Evolutionary conservation across 2,329 filamentous ascomycete genomes (phyloP).

Genomic region (Nothophoma quercina): DNA sequence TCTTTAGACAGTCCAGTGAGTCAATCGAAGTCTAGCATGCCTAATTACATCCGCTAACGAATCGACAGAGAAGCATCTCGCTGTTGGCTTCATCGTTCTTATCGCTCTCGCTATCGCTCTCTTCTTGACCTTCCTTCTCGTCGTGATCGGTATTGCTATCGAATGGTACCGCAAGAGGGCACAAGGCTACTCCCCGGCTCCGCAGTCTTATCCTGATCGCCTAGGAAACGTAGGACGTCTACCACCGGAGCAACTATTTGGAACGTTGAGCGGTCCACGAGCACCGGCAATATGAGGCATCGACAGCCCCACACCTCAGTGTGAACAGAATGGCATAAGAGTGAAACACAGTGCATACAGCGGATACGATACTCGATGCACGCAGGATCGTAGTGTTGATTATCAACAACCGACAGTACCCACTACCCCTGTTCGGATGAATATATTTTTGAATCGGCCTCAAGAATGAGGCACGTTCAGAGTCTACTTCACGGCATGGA

Average conservation of each 20-base stretch:
- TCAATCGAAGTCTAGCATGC: constrained; percentile 22
- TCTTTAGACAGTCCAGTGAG: constrained; percentile 72
- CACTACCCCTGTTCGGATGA: too few relatives aligned
- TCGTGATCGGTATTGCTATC: constrained; percentile 75
- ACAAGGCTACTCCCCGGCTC: constrained; percentile 82
- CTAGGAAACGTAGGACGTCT: constrained; percentile 58
- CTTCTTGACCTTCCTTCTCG: constrained; percentile 77
- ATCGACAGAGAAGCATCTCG: constrained; percentile 63
- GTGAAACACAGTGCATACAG: neutral
- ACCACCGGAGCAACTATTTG: constrained; percentile 56
- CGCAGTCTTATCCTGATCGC: constrained; percentile 61
- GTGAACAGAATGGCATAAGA: neutral
- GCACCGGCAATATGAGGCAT: constrained; percentile 40
- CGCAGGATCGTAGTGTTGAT: neutral
- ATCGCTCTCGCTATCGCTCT: constrained; percentile 82
- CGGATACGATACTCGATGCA: neutral
- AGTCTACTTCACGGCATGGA: too few relatives aligned
- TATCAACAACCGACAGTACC: too few relatives aligned
- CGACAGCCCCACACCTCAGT: neutral
- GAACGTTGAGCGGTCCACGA: constrained; percentile 43
- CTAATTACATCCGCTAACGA: neutral
- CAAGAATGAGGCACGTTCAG: neutral
- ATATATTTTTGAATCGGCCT: neutral
- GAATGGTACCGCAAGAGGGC: constrained; percentile 79
- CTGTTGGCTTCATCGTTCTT: constrained; percentile 79